Percentiles rank a stretch among this genome's conserved stretches.
These are phyloP conservation scores for Bryopsis sp. DNA, from an alignment of 139 green algal species.

Conservation along the genomic window DNA sequence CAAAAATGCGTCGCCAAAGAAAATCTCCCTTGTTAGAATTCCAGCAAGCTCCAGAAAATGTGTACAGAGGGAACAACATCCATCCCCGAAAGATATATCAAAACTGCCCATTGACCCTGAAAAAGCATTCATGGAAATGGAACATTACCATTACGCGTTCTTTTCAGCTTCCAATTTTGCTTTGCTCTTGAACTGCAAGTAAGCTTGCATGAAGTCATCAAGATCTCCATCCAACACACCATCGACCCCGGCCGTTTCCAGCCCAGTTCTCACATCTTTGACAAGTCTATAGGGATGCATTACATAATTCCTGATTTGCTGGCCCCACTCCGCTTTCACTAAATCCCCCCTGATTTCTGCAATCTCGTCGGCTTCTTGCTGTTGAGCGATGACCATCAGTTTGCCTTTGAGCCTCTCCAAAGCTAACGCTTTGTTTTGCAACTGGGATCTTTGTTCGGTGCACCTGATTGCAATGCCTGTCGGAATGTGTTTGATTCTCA, in stretches of 20 bases:
- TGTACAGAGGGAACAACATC: no score
- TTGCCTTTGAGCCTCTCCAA: conserved; percentile 53
- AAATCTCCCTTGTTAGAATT: no score
- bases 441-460: conserved; percentile 70
- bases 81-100: no score
- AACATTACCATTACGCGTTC: no score
- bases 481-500: conserved; percentile 48
- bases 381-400: conserved; percentile 78
- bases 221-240: conserved; percentile 72
- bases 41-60: no score
- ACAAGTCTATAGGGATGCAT: conserved; percentile 95
- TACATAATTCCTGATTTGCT: conserved; percentile 97
- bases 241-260: conserved; percentile 53
- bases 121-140: no score
- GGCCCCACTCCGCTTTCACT: conserved; percentile 90
- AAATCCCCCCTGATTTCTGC: conserved; percentile 83
- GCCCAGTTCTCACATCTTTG: conserved; percentile 77
- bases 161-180: no score
- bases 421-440: conserved; percentile 53
- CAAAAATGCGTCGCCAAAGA: no score
- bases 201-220: conserved; percentile 30
- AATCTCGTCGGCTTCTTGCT: conserved; percentile 64
- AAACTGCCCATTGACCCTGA: no score
- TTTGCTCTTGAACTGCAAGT: conserved; percentile 26
- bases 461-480: conserved; percentile 78